Percentiles rank a stretch among this genome's conserved stretches.
Conservation (phyloP, 306 rosid genomes). For the Pterocarpus santalinus region DNA sequence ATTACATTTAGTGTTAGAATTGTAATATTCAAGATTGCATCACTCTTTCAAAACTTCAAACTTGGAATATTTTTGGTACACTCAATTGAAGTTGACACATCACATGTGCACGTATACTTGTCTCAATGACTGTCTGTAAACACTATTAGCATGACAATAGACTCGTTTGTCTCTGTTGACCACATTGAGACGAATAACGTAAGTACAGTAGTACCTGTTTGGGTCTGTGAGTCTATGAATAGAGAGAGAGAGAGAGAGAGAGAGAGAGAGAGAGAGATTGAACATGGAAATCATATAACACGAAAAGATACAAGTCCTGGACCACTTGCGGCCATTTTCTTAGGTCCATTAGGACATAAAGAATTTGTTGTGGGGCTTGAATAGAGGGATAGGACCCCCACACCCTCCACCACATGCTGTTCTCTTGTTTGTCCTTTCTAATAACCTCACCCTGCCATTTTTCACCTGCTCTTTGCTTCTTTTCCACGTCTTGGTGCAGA, state of each 20-base stretch:
- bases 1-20: too few species aligned
- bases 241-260: too few species aligned
- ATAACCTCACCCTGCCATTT: constrained; percentile 54
- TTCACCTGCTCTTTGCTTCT: constrained; percentile 77
- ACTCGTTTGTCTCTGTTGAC: constrained; percentile 54
- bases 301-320: constrained; percentile 39
- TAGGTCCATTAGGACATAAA: constrained; percentile 48
- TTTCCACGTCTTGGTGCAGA: constrained; percentile 75
- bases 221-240: background rate
- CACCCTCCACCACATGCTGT: constrained; percentile 50
- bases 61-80: constrained; percentile 48
- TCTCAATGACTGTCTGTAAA: constrained; percentile 49
- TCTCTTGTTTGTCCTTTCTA: constrained; percentile 62
- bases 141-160: constrained; percentile 43
- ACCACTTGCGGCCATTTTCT: constrained; percentile 26
- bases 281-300: constrained; percentile 41
- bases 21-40: background rate
- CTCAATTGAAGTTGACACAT: constrained; percentile 53
- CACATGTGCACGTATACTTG: constrained; percentile 52
- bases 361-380: constrained; percentile 58
- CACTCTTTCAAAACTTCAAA: constrained; percentile 5
- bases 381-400: constrained; percentile 55
- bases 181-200: constrained; percentile 41
- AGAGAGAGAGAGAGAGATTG: background rate
- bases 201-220: constrained; percentile 46